Evolutionary conservation across 1,284 basidiomycete species (phyloP).

Genomic region (Ceratobasidium sp.): DNA sequence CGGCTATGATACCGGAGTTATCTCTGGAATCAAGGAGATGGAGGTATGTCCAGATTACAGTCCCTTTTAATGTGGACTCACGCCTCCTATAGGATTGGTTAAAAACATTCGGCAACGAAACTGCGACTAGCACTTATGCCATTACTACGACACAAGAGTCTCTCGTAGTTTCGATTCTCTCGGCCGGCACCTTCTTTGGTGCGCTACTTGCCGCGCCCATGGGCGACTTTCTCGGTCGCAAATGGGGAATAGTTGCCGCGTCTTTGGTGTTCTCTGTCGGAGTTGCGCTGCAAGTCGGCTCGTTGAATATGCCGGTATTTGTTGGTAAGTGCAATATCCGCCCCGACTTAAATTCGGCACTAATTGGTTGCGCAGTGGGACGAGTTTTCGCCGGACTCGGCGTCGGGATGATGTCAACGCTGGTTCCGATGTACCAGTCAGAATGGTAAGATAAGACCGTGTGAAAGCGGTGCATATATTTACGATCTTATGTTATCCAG

Average conservation of each 20-base stretch:
- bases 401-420: conserved; percentile 75
- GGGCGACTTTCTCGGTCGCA: conserved; percentile 67
- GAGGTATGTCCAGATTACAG: conserved; percentile 7
- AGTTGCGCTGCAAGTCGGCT: conserved; percentile 65
- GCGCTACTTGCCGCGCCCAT: conserved; percentile 50
- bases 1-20: conserved; percentile 80
- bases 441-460: conserved; percentile 61
- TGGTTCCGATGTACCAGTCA: conserved; percentile 84
- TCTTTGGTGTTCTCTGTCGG: conserved; percentile 72
- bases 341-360: conserved; percentile 48
- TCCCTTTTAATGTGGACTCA: background rate
- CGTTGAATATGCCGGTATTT: conserved; percentile 50
- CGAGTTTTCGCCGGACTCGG: conserved; percentile 86
- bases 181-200: conserved; percentile 77
- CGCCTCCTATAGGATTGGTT: conserved; percentile 51
- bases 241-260: conserved; percentile 69
- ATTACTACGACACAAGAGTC: conserved; percentile 66
- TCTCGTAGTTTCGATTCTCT: conserved; percentile 75
- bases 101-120: conserved; percentile 61
- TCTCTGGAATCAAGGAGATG: conserved; percentile 75
- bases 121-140: conserved; percentile 47
- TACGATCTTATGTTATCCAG: conserved; percentile 49
- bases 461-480: background rate
- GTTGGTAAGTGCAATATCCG: conserved; percentile 60
- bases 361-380: conserved; percentile 73